Percentiles rank a stretch among this genome's conserved stretches.
phyloP scores from a whole-genome alignment of 495 filamentous ascomycete genomes.

The Mycothermus thermophilus region DNA sequence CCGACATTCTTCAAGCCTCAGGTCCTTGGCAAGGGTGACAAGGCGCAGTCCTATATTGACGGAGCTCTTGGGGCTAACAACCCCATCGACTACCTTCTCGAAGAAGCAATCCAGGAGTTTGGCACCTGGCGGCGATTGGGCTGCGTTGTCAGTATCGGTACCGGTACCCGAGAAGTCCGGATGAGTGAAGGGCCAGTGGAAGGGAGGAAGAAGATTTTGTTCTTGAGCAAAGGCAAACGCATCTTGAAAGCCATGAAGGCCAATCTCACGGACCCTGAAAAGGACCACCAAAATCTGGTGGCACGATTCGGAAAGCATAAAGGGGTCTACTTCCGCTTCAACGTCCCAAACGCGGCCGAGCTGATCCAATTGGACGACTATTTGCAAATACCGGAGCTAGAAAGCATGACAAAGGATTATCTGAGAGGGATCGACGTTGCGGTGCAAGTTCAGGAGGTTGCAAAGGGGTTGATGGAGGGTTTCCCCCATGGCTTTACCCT shows the following conservation, averaged over 20 bases:
- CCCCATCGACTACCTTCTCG: slow-evolving; percentile 1
- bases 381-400: slow-evolving; percentile 7
- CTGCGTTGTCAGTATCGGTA: slow-evolving; percentile 8
- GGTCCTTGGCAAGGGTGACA: slow-evolving; percentile 1
- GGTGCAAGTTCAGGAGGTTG: not conserved
- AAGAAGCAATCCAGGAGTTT: slow-evolving; percentile 2
- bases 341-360: slow-evolving; percentile 54
- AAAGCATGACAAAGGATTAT: slow-evolving; percentile 7
- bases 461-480: not conserved
- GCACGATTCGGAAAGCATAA: not conserved
- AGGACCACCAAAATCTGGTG: not conserved
- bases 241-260: slow-evolving; percentile 4
- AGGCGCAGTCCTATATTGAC: not conserved
- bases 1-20: slow-evolving; percentile 16
- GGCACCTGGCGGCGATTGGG: slow-evolving; percentile 1
- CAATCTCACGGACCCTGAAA: slow-evolving; percentile 6
- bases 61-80: slow-evolving; percentile 8
- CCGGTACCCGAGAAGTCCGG: slow-evolving; percentile 5
- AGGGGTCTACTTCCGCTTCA: slow-evolving; percentile 13
- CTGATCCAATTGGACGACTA: slow-evolving; percentile 35
- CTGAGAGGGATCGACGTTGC: not conserved
- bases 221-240: not conserved
- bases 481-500: slow-evolving; percentile 6
- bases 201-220: not conserved
- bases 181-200: too few species aligned